Evolutionary conservation across 352 stramenopile species (phyloP), one percentile per base, ranked within the genome.

Genomic region (Phytopythium cucurbitacearum): DNA sequence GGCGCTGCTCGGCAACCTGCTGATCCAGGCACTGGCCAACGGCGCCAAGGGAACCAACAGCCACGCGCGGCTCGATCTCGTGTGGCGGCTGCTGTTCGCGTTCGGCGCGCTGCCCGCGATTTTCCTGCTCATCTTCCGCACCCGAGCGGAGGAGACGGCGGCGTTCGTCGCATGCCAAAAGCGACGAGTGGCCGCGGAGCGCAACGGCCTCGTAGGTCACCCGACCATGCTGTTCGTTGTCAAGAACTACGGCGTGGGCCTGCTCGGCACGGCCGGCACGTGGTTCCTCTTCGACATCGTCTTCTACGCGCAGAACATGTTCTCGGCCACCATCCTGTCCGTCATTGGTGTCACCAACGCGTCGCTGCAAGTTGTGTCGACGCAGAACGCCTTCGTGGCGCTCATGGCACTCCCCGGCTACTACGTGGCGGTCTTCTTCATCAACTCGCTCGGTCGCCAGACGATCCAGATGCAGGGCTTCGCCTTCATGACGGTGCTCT

Each of bases 231-330:
- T 16, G 6, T 80, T 86, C 53, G 80, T 88, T n/a, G 16, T 83
- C 13, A 60, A 60, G 4, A 62, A 88, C 64, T 86, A 86, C 53
- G 64, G 77, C 11, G 53, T 62, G 10, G 62, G 62, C 10, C 59
- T 94, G 4, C 38, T 93, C 3, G 85, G 82, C 5, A 91, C 80
- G 40, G 82, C 85, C 0, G 78, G 77, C 51, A 82, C 76, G 52
- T 95, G 85, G 82, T 94, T 95, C 60, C 74, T 95, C 10, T 91
- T 94, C 56, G 85, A 95, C 55, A 88, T 95, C 53, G 80, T 89
- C 0, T 94, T 88, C 57, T 93, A 89, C 62, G 76, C 80, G 1
- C 79, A 91, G 58, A 90, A 88, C 51, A 58, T 94, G 10, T 95
- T 92, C 63, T 89, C 78, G 12, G 78, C 81, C 16, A 86, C 64